Evolutionary conservation across 768 basidiomycete genomes (phyloP), one percentile per base, ranked within the genome.

Genomic region (Agaricus bisporus): DNA sequence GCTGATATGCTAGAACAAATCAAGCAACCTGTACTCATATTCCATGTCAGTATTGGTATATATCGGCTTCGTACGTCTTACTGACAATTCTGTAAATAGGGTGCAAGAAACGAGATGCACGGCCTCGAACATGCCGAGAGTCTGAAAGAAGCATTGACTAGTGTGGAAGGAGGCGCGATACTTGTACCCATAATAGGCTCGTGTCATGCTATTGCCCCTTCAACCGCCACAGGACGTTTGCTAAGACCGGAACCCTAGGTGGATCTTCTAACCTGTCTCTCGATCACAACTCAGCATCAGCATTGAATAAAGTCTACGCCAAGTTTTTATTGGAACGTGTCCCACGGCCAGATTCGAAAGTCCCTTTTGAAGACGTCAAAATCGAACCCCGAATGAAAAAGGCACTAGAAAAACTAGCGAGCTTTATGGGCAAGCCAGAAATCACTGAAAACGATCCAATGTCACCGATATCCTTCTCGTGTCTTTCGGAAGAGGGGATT

Each of bases 381-480:
- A 63, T 69, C 4, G 53, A 61, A 18, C 78, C 82, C 25, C 77
- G 82, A 20, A 83, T 88, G 77, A 63, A 66, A 44, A 60, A 59
- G 3, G 88, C 87, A 0, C 66, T 91, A 5, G 65, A 59, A 8
- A 74, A 67, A 46, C 71, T 88, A 35, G 74, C 82, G 9, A 73
- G 79, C 28, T 66, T 85, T n/a, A 70, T 69, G 36, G 71, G 64
- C 20, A 73, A 79, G 58, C 64, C 74, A 11, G 64, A 66, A 20
- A 74, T 84, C 35, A 70, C 72, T 9, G 62, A 68, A 10, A 76
- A 80, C 25, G 74, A 84, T 60, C 81, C 86, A 10, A 54, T 62
- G n/a, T 86, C 80, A 5, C 70, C 81, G 1, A 69, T 89, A 47
- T 88, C 86, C 6, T 90, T 90, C 61, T 85, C 78, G 10, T 81